A percentile compares a stretch with the other conserved stretches of the same genome.
Evolutionary conservation across 257 asterid genomes (phyloP).

Genomic region (Eustoma russellianum): DNA sequence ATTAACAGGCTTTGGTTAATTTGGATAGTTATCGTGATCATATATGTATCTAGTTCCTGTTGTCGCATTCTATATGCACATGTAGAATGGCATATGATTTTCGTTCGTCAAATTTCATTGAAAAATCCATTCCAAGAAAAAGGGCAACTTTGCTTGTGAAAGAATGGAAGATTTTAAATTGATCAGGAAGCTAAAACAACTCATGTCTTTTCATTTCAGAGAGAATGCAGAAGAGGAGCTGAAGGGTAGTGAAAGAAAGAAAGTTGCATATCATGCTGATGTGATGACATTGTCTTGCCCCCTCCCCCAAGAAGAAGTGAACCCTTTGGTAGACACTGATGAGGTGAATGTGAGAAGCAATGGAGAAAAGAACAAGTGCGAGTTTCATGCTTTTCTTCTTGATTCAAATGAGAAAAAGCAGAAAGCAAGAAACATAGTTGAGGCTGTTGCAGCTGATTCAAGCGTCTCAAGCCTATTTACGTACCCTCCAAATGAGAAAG

Average conservation of each 20-base stretch:
- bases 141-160: neutral
- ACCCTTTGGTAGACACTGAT: neutral
- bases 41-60: too few species aligned
- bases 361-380: neutral
- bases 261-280: slow-evolving; percentile 4
- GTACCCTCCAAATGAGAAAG: slow-evolving; percentile 4
- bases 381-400: neutral
- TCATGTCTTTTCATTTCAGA: slow-evolving; percentile 2
- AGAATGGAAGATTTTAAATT: neutral
- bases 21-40: too few species aligned
- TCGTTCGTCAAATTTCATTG: too few species aligned
- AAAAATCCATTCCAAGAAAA: neutral
- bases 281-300: neutral
- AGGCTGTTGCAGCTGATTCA: neutral
- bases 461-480: neutral
- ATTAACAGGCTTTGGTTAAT: too few species aligned
- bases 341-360: neutral
- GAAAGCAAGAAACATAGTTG: neutral
- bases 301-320: slow-evolving; percentile 1
- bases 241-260: slow-evolving; percentile 9
- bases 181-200: neutral
- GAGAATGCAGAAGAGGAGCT: slow-evolving; percentile 9
- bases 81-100: too few species aligned
- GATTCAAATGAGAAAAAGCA: neutral
- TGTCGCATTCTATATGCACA: too few species aligned